Conservation (phyloP, 2,329 filamentous ascomycete species). For the Aspergillus caelatus region DNA sequence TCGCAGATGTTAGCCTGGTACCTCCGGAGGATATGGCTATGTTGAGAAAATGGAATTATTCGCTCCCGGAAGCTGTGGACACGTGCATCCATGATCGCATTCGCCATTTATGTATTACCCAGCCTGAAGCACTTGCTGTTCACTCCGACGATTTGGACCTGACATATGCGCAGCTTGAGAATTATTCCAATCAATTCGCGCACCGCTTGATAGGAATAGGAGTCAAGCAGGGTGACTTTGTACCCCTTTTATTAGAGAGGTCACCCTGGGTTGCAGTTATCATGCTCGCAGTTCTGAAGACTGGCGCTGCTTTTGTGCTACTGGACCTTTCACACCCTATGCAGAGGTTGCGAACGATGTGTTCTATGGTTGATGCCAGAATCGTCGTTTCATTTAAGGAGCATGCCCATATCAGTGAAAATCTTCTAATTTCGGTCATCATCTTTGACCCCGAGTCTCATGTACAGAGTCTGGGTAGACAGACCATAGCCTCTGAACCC, state of each 20-base stretch:
- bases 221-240: slow-evolving; percentile 28
- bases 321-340: slow-evolving; percentile 26
- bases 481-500: too few species aligned
- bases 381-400: neutral
- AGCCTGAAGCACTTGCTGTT: slow-evolving; percentile 12
- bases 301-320: slow-evolving; percentile 28
- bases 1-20: neutral
- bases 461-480: too few species aligned
- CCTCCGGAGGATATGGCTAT: neutral
- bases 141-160: slow-evolving; percentile 30
- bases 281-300: slow-evolving; percentile 29
- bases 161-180: slow-evolving; percentile 29
- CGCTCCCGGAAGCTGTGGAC: neutral
- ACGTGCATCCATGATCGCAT: neutral
- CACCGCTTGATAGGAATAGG: slow-evolving; percentile 31
- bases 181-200: slow-evolving; percentile 32
- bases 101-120: neutral
- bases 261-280: slow-evolving; percentile 27
- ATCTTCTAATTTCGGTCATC: neutral
- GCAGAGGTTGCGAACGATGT: neutral
- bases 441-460: too few species aligned
- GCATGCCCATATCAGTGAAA: neutral
- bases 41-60: neutral
- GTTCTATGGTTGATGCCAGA: neutral
- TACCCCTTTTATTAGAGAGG: slow-evolving; percentile 31